phyloP scores from a whole-genome alignment of 371 early-diverging fungal genomes.

The Gilbertella persicaria region DNA sequence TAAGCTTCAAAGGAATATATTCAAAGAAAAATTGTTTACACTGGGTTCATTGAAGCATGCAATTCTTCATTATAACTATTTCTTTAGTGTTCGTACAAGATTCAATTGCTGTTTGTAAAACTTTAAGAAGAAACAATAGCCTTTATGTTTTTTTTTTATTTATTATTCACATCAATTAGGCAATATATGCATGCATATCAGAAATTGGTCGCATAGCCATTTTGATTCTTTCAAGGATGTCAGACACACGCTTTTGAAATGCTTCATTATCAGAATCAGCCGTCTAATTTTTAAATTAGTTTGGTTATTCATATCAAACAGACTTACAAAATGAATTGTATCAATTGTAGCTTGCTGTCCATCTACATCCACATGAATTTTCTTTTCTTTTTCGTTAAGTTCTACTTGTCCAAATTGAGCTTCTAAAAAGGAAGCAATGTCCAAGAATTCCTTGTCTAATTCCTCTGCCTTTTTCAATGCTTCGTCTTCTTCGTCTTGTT shows the following conservation, averaged over 20 bases:
- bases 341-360: constrained; percentile 48
- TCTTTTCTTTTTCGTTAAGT: constrained; percentile 41
- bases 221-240: constrained; percentile 34
- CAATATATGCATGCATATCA: constrained; percentile 3
- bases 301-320: neutral
- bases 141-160: too few relatives aligned
- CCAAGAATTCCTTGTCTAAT: constrained; percentile 34
- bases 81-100: too few relatives aligned
- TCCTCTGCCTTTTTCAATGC: constrained; percentile 22
- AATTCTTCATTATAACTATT: too few relatives aligned
- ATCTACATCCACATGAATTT: constrained; percentile 44
- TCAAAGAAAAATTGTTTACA: too few relatives aligned
- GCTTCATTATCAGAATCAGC: constrained; percentile 37
- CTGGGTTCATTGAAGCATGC: too few relatives aligned
- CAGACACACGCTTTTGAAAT: constrained; percentile 31
- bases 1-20: too few relatives aligned
- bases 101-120: too few relatives aligned
- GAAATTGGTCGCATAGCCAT: constrained; percentile 38
- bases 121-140: too few relatives aligned
- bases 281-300: constrained; percentile 13
- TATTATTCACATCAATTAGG: too few relatives aligned
- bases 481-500: constrained; percentile 13
- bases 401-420: constrained; percentile 48
- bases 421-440: constrained; percentile 36
- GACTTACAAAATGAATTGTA: constrained; percentile 47